These are phyloP conservation scores for Tagetes erecta DNA, from an alignment of 129 eudicot genomes.

Conservation along the genomic window DNA sequence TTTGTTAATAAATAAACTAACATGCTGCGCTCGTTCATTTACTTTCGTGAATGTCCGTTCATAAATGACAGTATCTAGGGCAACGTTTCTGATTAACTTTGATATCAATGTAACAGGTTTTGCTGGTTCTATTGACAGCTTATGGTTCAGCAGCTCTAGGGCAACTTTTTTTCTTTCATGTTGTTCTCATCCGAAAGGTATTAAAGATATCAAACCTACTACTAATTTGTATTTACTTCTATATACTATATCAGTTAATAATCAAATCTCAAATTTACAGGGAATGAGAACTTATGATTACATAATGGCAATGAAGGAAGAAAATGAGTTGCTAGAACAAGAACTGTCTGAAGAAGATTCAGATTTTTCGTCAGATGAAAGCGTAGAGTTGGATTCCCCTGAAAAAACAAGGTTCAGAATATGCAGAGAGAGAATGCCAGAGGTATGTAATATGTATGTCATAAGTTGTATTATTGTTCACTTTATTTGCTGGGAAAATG, in stretches of 20 bases:
- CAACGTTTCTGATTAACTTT: neutral
- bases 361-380: conserved; percentile 75
- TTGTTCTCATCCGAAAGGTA: conserved; percentile 94
- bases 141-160: conserved; percentile 93
- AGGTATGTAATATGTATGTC: conserved; percentile 14
- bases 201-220: neutral
- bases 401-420: conserved; percentile 48
- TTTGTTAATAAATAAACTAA: no score
- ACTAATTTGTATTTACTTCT: neutral
- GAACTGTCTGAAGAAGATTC: conserved; percentile 59
- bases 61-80: no score
- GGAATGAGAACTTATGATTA: conserved; percentile 97
- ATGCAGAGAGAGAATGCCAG: conserved; percentile 52
- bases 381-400: conserved; percentile 55
- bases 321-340: conserved; percentile 49
- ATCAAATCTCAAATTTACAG: conserved; percentile 31
- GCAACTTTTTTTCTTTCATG: conserved; percentile 92
- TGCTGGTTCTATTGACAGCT: conserved; percentile 60
- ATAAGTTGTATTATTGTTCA: neutral
- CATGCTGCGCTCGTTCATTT: no score
- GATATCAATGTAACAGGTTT: conserved; percentile 43
- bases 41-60: no score
- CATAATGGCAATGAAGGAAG: conserved; percentile 90
- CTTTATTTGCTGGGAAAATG: neutral
- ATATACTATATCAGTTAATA: neutral